A percentile compares a stretch with the other conserved stretches of the same genome.
phyloP scores from a whole-genome alignment of 805 yeast genomes.

The Tetrapisispora namnaoensis region DNA sequence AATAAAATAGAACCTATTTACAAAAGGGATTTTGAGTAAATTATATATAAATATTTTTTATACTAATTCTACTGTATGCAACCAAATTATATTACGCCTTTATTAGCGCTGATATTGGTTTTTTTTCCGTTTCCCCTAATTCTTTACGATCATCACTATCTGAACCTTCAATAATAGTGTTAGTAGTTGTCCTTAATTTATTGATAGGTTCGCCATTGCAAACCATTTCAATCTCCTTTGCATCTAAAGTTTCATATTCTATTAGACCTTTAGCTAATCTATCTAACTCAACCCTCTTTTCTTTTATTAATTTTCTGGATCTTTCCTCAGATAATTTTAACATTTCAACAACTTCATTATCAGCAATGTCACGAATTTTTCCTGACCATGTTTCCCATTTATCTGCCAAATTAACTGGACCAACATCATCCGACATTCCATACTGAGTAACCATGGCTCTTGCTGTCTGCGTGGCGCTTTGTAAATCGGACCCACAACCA shows the following conservation, averaged over 20 bases:
- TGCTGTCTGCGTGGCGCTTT: constrained; percentile 85
- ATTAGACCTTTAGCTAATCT: constrained; percentile 86
- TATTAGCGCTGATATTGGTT: constrained; percentile 25
- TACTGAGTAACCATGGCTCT: constrained; percentile 94
- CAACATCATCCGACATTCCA: constrained; percentile 92
- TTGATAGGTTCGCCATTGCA: constrained; percentile 69
- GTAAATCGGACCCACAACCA: constrained; percentile 89
- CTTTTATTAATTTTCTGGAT: constrained; percentile 57
- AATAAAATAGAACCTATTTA: constrained; percentile 1
- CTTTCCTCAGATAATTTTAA: constrained; percentile 71
- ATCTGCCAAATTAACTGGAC: constrained; percentile 84
- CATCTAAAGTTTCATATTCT: constrained; percentile 90
- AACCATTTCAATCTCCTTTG: constrained; percentile 80
- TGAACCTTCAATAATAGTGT: constrained; percentile 59
- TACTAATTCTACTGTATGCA: neutral
- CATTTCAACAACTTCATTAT: constrained; percentile 74
- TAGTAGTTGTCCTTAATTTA: constrained; percentile 59
- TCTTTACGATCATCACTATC: constrained; percentile 38
- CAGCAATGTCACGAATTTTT: constrained; percentile 79
- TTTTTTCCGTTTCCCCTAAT: constrained; percentile 24
- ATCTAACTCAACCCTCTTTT: constrained; percentile 59
- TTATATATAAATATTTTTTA: neutral
- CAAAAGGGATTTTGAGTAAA: neutral
- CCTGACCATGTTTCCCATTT: constrained; percentile 96
- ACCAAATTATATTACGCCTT: constrained; percentile 13